Conservation (phyloP, 2,329 filamentous ascomycete genomes). For the Rugonectria rugulosa region DNA sequence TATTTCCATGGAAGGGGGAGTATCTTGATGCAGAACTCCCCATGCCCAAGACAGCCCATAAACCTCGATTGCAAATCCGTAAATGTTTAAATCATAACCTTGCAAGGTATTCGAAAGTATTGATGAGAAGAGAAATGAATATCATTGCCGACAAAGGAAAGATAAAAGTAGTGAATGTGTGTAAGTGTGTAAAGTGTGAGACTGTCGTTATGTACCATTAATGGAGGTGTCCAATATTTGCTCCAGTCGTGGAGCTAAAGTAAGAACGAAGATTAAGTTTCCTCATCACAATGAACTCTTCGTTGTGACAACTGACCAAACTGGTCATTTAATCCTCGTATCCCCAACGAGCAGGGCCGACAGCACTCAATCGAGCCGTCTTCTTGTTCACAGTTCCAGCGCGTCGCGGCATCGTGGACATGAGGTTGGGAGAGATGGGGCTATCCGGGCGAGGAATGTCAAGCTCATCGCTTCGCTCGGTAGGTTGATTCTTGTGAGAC, state of each 20-base stretch:
- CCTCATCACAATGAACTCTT: too few relatives aligned
- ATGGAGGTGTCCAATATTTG: conserved; percentile 33
- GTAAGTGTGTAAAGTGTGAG: conserved; percentile 21
- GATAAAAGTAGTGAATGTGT: conserved; percentile 19
- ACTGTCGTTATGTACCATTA: conserved; percentile 30
- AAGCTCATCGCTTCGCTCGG: conserved; percentile 26
- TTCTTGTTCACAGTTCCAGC: conserved; percentile 45
- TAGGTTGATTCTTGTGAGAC: conserved; percentile 15
- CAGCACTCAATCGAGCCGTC: conserved; percentile 48
- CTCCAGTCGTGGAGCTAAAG: conserved; percentile 19
- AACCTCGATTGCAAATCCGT: conserved; percentile 18
- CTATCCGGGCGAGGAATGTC: conserved; percentile 52
- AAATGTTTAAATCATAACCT: conserved; percentile 21
- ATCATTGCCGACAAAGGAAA: conserved; percentile 39
- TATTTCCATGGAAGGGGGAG: conserved; percentile 15
- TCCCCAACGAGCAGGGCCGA: conserved; percentile 37
- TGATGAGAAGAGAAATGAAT: conserved; percentile 17
- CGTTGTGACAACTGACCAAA: too few relatives aligned
- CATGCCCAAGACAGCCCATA: conserved; percentile 1
- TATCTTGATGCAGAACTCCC: conserved; percentile 6
- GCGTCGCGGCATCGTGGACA: conserved; percentile 37
- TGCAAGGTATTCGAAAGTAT: conserved; percentile 19
- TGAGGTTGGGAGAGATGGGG: conserved; percentile 46
- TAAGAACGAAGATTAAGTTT: conserved; percentile 17
- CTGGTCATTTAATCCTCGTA: conserved; percentile 34